Evolutionary conservation across 495 filamentous ascomycete species (phyloP), one percentile per base, ranked within the genome.

Genomic region (Penicillium argentinense): DNA sequence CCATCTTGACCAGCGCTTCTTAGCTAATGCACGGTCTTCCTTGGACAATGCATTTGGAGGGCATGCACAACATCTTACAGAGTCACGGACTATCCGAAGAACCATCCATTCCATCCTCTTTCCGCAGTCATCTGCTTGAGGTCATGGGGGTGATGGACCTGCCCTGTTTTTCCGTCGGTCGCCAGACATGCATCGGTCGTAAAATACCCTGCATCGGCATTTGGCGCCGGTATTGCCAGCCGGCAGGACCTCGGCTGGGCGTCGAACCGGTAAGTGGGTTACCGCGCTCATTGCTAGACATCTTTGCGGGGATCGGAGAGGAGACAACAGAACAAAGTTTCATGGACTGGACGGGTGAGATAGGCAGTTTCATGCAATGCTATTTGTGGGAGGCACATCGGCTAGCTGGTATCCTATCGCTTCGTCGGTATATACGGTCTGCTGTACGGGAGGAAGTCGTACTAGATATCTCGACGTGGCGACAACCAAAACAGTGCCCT

Each of bases 91-190:
- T 58, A 0, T 39, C 50, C 16, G 25, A 42, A 22, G 12, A 14
- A 7, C 2, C 42, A 39, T n/a, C 14, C 5, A 5, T 28, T 41
- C 8, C 27, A 24, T 19, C 38, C n/a, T 17, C 37, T 13, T 66
- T 71, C 18, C 60, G 63, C 3, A 47, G 39, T 1, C 66, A 71
- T 32, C 40, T 67, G 1, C 43, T 67, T 2, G 67, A 71, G 32
- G 67, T 69, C 6, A 69, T 71, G 67, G 66, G 67, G 0, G 53
- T 69, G 0, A 64, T 71, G 62, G 67, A 71, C 27, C 39, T 71
- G 1, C 57, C 61, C 0, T 59, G 55, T 2, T 62, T 69, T 27
- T 39, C 59, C 0, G 23, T 71, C 9, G 67, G 66, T 11, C 62
- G 66, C 5, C 62, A 59, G 19, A 59, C 34, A 23, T 3, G n/a